Percentiles rank a stretch among this genome's conserved stretches.
These are phyloP conservation scores for Colletotrichum sp. DNA, from an alignment of 2,329 filamentous ascomycete genomes.

Conservation along the genomic window DNA sequence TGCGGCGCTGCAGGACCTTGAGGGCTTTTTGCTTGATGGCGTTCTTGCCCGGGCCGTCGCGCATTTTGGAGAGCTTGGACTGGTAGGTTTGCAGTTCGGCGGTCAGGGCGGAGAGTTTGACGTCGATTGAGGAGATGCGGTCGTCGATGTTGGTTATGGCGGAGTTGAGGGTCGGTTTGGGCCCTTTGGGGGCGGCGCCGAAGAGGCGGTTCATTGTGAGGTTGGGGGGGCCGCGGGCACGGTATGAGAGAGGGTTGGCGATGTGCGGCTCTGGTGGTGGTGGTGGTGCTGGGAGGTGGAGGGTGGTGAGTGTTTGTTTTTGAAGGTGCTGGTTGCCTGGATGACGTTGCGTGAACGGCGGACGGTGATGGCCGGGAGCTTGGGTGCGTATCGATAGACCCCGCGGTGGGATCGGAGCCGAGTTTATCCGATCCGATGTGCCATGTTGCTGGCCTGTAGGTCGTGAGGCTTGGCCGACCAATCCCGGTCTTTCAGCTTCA, in stretches of 20 bases:
- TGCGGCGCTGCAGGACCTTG: constrained; percentile 90
- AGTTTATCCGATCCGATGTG: neutral
- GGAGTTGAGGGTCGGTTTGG: constrained; percentile 85
- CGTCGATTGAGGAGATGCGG: constrained; percentile 86
- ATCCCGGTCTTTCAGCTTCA: neutral
- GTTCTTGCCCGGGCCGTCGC: constrained; percentile 90
- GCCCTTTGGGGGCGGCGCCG: constrained; percentile 82
- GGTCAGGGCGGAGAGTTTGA: constrained; percentile 92
- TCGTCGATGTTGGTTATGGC: constrained; percentile 88
- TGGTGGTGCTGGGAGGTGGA: neutral
- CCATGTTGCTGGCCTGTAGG: neutral
- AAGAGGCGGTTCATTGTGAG: constrained; percentile 90
- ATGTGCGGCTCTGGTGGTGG: neutral
- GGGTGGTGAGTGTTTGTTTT: neutral
- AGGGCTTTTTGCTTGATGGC: constrained; percentile 94
- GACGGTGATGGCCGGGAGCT: neutral
- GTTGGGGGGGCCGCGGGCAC: neutral
- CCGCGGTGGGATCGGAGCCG: neutral
- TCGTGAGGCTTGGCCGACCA: neutral
- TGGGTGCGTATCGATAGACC: constrained; percentile 11
- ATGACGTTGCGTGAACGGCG: neutral
- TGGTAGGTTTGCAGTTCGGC: constrained; percentile 90
- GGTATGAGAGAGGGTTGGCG: neutral
- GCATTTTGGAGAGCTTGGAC: constrained; percentile 87
- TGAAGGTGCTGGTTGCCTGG: neutral